Percentiles rank a stretch among this genome's conserved stretches.
Evolutionary conservation across 2,329 filamentous ascomycete genomes (phyloP).

Genomic region (Sphaceloma murrayae): DNA sequence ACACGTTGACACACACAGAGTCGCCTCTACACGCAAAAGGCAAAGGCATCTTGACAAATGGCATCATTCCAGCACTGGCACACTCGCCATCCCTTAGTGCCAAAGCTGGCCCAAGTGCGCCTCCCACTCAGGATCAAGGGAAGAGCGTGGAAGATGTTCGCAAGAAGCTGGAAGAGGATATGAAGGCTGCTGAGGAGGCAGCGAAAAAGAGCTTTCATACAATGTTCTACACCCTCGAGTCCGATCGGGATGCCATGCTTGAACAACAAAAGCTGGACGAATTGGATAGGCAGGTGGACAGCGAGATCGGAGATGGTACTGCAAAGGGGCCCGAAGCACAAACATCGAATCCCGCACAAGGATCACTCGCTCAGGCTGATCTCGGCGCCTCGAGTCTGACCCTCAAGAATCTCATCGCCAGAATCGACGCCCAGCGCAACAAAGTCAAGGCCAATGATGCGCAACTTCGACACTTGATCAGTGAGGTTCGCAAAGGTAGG

Average conservation of each 20-base stretch:
- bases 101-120: conserved; percentile 50
- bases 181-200: conserved; percentile 79
- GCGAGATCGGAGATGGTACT: conserved; percentile 59
- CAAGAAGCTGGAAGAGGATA: conserved; percentile 85
- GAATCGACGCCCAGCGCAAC: conserved; percentile 86
- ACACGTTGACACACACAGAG: conserved; percentile 36
- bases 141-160: conserved; percentile 79
- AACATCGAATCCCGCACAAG: conserved; percentile 49
- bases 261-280: conserved; percentile 96
- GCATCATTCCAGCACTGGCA: conserved; percentile 56
- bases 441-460: conserved; percentile 87
- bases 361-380: conserved; percentile 85
- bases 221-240: conserved; percentile 89
- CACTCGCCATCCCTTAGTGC: conserved; percentile 58
- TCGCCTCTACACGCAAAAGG: conserved; percentile 44
- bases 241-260: conserved; percentile 90
- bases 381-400: conserved; percentile 92
- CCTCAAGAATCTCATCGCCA: conserved; percentile 89
- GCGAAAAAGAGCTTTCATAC: conserved; percentile 87
- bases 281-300: conserved; percentile 89
- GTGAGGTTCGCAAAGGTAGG: conserved; percentile 92
- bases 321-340: conserved; percentile 44
- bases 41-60: conserved; percentile 46
- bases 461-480: conserved; percentile 85
- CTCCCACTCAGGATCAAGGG: conserved; percentile 44